A percentile compares a stretch with the other conserved stretches of the same genome.
These are phyloP conservation scores for Xylaria sp. DNA, from an alignment of 2,329 filamentous ascomycete species.

Conservation along the genomic window DNA sequence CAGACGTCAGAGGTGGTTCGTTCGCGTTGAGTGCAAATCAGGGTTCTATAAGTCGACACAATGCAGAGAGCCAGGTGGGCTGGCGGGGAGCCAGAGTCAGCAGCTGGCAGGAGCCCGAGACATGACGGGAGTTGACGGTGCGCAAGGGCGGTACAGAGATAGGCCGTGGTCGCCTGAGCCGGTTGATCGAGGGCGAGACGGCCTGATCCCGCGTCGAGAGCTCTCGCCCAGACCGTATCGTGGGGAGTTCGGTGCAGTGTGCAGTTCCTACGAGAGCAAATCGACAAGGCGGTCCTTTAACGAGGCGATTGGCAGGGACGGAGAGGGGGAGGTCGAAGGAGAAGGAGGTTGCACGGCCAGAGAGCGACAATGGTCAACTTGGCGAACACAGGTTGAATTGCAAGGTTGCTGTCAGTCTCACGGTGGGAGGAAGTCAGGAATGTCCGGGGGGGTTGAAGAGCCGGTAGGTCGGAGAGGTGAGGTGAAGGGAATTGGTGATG, in stretches of 20 bases:
- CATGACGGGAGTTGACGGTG: conserved; percentile 51
- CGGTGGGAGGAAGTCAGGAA: conserved; percentile 13
- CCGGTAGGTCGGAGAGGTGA: conserved; percentile 35
- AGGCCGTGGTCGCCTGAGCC: conserved; percentile 39
- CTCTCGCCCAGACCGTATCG: conserved; percentile 37
- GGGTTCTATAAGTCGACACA: conserved; percentile 41
- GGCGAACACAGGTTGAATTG: conserved; percentile 11
- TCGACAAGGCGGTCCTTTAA: conserved; percentile 27
- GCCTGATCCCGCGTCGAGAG: conserved; percentile 38
- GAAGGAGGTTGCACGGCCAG: neutral
- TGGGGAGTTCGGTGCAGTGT: conserved; percentile 34
- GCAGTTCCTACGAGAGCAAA: conserved; percentile 17
- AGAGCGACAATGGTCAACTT: conserved; percentile 17
- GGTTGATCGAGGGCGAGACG: conserved; percentile 41
- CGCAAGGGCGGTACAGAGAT: conserved; percentile 31
- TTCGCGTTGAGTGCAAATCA: conserved; percentile 35
- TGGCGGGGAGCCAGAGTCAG: conserved; percentile 55
- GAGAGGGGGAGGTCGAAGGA: neutral
- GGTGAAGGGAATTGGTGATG: conserved; percentile 34
- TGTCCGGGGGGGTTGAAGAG: conserved; percentile 14
- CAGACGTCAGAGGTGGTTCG: conserved; percentile 31
- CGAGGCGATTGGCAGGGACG: conserved; percentile 34
- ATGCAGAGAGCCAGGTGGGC: conserved; percentile 49
- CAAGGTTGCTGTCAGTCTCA: conserved; percentile 17
- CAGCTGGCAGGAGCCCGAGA: conserved; percentile 51